Base-by-base conservation (phyloP, 352 stramenopile species). In the Pythium myriotylum region DNA sequence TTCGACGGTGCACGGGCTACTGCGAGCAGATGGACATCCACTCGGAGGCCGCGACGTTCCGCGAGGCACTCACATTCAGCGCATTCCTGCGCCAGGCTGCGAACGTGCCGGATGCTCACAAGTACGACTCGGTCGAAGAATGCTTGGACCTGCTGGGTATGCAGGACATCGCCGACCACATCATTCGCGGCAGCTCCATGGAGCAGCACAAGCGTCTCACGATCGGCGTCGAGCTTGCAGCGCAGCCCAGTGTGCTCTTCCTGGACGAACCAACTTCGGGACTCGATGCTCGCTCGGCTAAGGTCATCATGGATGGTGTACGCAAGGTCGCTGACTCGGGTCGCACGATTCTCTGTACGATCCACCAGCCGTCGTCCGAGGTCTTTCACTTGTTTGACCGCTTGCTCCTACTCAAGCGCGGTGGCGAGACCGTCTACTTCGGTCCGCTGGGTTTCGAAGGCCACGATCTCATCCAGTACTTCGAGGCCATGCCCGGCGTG, bases 21-120 rank as follows among this genome's bases (percentile, higher is more conserved):
- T 90, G 80, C 41, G 77, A 87, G 52, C 92, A 98, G 53, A 96
- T 97, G 67, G 93, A 98, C 52, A 88, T 91, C 32, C 84, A 98
- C 40, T 90, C 88, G 32, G 78, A 87, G 41, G 97, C 89, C 7
- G 79, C 86, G 4, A 98, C 95, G 2, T 94, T 96, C 45, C 77
- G 91, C n/a, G 95, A 98, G 59, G 87, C 91, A 13, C 84, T 98
- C n/a, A 77, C 76, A 8, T 98, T 98, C 62, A 95, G 84, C 40
- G 90, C 93, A 1, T 91, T 91, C 54, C 68, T 98, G 52, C 77
- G 92, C 20, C 78, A 88, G 39, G 55, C 55, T 1, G 48, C 65
- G 0, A 61, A 72, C 3, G 64, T 86, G 20, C 65, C 78, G 9
- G 71, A 74, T 12, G 67, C 60, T 10, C 59, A 59, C 35, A 87